Evolutionary conservation across 805 yeast genomes (phyloP), one percentile per base, ranked within the genome.

Genomic region (Isabelozyma heimii): DNA sequence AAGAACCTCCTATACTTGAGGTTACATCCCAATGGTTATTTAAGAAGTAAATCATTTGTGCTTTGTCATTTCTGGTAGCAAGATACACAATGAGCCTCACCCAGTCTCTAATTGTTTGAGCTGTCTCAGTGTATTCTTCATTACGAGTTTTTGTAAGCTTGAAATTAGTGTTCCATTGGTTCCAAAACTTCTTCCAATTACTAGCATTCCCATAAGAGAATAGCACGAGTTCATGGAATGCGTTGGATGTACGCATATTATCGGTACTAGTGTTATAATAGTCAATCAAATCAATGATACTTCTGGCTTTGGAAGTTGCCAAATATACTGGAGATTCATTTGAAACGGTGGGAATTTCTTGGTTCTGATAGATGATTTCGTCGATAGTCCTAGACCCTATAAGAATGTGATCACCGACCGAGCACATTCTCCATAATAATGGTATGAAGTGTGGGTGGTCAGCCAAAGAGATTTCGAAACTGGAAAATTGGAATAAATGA

Each of bases 141-240:
- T 45, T 30, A 15, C 47, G 43, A 26, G 27, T 39, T 30, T 42
- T 40, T 37, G 49, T 42, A 17, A 56, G 47, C 37, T 55, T 52
- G 46, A 51, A 45, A 17, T 60, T 53, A 1, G 47, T 44, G 14
- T 72, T 62, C 77, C 77, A 73, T 43, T 66, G 60, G 8, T 49
- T 47, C 79, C 79, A 73, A 56, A 73, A 73, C 42, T 55, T 47
- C 3, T 47, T 48, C 76, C 77, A 73, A 30, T 67, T 59, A 9
- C 66, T 65, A 10, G 72, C 63, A 45, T 70, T 72, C 3, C 77
- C 79, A 47, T 67, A 70, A 1, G 69, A 61, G 44, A 62, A 63
- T 39, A 73, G 60, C 6, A 65, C 52, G n/a, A 69, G 57, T 47
- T 73, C 77, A 35, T 60, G 56, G 40, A 69, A 59, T 12, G 47